Base-by-base conservation (phyloP, 116 monocot genomes). In the Papilionanthe hybrid region DNA sequence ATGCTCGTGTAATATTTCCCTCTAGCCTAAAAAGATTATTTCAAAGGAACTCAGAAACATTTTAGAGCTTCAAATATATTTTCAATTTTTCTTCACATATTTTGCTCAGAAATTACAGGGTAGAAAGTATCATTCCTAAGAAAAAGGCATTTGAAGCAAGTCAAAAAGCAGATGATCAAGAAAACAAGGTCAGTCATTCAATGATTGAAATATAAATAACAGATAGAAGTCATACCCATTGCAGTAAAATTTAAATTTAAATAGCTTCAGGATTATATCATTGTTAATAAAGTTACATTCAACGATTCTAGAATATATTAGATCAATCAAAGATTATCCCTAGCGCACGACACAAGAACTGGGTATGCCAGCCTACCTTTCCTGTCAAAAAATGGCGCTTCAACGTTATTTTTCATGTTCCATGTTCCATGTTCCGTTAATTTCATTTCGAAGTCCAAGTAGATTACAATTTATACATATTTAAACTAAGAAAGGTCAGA, bases 1-100 rank as follows among this genome's bases (percentile, higher is more conserved):
- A 91, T 75, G 72, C 85, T 87, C 67, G 90, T 11, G 49, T 88
- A 87, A 80, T 94, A 94, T 27, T 81, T 88, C 58, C 88, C 92
- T 49, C 94, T 83, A 13, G 86, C 77, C 94, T 94, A 69, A 49
- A 28, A 48, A 44, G n/a, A 49, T 75, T 49, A 75, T 75, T 47
- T 5, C 4, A 11, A 73, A 45, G n/a, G 44, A 15, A 32, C 71
- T 19, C 44, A 73, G n/a, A 73, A 73, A 43, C 7, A 73, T 44
- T 42, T 43, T 43, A 73, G 44, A 44, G 5, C 73, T 43, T 73
- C 42, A 73, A 45, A 44, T 44, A 22, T n/a, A 71, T 73, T 69
- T 68, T 69, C 37, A 32, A 37, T 17, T 32, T 11, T 69, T 63
- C 25, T 25, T 69, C 37, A 32, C 5, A 13, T 1, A 37, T 69